Evolutionary conservation across 2,329 filamentous ascomycete species (phyloP).

Genomic region (Nemania serpens): DNA sequence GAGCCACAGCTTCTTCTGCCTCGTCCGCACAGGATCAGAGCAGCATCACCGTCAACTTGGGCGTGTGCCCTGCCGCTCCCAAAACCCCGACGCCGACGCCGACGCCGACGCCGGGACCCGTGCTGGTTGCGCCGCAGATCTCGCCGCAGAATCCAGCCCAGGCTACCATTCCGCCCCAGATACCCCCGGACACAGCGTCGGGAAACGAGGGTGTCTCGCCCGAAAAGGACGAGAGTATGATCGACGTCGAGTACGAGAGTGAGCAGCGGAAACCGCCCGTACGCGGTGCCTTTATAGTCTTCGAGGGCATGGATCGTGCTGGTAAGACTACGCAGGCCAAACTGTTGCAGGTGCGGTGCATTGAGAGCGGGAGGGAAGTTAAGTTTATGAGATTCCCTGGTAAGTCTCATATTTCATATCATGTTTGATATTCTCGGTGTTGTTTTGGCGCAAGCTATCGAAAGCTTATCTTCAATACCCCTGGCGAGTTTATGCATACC

Average conservation of each 20-base stretch:
- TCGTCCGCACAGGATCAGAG: slow-evolving; percentile 16
- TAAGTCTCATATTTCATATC: slow-evolving; percentile 41
- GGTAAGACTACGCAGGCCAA: slow-evolving; percentile 92
- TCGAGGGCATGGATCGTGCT: slow-evolving; percentile 87
- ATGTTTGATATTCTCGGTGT: too few relatives aligned
- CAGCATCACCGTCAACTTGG: slow-evolving; percentile 20
- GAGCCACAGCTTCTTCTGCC: slow-evolving; percentile 1
- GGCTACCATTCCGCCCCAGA: slow-evolving; percentile 34
- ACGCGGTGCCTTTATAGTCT: slow-evolving; percentile 76
- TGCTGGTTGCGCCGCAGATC: slow-evolving; percentile 38
- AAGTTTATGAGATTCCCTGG: slow-evolving; percentile 63
- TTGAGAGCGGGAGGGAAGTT: slow-evolving; percentile 54
- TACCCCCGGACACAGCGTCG: slow-evolving; percentile 7
- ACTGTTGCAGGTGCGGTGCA: slow-evolving; percentile 62
- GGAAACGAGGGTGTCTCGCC: slow-evolving; percentile 8
- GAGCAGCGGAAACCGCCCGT: slow-evolving; percentile 34
- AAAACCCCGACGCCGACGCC: too few relatives aligned
- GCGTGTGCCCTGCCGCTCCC: slow-evolving; percentile 1
- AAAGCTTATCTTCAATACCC: not conserved
- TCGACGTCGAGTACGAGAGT: slow-evolving; percentile 26
- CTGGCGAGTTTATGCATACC: too few relatives aligned
- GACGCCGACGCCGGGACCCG: slow-evolving; percentile 23
- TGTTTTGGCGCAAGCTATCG: not conserved
- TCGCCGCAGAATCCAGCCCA: slow-evolving; percentile 34
- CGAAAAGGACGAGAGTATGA: slow-evolving; percentile 34